Base-by-base conservation (phyloP, 2,329 filamentous ascomycete genomes). In the Sporothrix phasma region DNA sequence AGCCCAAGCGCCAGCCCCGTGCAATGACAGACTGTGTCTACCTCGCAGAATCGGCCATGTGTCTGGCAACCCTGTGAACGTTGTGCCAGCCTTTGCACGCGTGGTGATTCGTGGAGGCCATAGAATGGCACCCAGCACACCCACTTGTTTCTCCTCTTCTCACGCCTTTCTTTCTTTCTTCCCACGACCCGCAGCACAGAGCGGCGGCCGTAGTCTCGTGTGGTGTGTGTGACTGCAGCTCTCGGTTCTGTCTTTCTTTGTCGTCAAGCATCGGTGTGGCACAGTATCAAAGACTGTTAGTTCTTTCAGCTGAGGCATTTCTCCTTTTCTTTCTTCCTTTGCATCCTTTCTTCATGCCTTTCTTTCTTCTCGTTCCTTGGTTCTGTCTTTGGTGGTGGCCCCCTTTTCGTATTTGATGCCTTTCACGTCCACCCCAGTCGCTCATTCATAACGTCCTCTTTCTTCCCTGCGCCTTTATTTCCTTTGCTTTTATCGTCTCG, bases 151-250 rank as follows among this genome's bases (percentile, higher is more conserved):
- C 39, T 34, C 45, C 13, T 39, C 24, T 49, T 54, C 17, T 59
- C 19, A n/a, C 24, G 31, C 26, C 10, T 34, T 26, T 56, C 34
- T 58, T 49, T 59, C 47, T 46, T 58, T 51, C 37, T 19, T 49
- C 24, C 29, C 34, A 34, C 43, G 22, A 10, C 15, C n/a, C 43
- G 17, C 37, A 41, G 54, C 37, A 45, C 41, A 29, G 31, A 46
- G 39, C 39, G 24, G 56, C 56, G 17, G 39, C 39, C 39, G 39
- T 45, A 31, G 56, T 59, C 41, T 59, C 39, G 39, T 45, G 56
- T 59, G 56, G 22, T 45, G 60, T 65, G 63, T 45, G 49, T 45
- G 43, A 31, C 39, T 63, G 64, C 64, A 61, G 61, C 54, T 65
- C 22, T 43, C 24, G 39, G 45, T 43, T 45, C 39, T 59, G 22